phyloP scores from a whole-genome alignment of 495 filamentous ascomycete species.

The Daldinia childiae region DNA sequence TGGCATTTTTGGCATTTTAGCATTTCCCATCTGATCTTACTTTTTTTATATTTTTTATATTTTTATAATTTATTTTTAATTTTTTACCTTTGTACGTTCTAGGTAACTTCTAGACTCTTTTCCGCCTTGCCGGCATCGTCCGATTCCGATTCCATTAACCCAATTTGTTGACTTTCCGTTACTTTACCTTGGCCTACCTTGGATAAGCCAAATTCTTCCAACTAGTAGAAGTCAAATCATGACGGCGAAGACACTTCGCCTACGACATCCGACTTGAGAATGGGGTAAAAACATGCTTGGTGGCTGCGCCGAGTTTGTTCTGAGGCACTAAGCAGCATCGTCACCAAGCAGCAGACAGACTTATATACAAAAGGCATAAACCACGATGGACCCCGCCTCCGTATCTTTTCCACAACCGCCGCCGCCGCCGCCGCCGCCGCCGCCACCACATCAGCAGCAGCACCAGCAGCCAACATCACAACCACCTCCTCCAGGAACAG shows the following conservation, averaged over 20 bases:
- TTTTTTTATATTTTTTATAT: background rate
- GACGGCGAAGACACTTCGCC: conserved; percentile 43
- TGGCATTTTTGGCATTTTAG: conserved; percentile 37
- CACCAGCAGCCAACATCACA: conserved; percentile 5
- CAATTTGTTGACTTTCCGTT: conserved; percentile 6
- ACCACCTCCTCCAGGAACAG: conserved; percentile 19
- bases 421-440: conserved; percentile 21
- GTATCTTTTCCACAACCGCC: conserved; percentile 38
- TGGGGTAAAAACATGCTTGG: conserved; percentile 41
- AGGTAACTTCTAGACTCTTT: conserved; percentile 32
- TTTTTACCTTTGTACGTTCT: conserved; percentile 30
- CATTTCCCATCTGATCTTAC: conserved; percentile 37
- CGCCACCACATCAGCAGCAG: background rate
- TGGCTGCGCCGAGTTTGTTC: conserved; percentile 42
- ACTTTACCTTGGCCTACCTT: background rate
- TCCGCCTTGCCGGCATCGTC: conserved; percentile 35
- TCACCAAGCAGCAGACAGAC: conserved; percentile 24
- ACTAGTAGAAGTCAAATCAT: conserved; percentile 24
- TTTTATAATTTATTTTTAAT: background rate
- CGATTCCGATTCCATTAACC: conserved; percentile 32
- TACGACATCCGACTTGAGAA: conserved; percentile 41
- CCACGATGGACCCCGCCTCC: conserved; percentile 47
- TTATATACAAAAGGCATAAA: conserved; percentile 39
- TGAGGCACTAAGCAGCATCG: conserved; percentile 35
- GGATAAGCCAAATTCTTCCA: background rate